Percentiles rank a stretch among this genome's conserved stretches.
Evolutionary conservation across 768 basidiomycete species (phyloP).

Genomic region (Pleurotus salmoneostramineus): DNA sequence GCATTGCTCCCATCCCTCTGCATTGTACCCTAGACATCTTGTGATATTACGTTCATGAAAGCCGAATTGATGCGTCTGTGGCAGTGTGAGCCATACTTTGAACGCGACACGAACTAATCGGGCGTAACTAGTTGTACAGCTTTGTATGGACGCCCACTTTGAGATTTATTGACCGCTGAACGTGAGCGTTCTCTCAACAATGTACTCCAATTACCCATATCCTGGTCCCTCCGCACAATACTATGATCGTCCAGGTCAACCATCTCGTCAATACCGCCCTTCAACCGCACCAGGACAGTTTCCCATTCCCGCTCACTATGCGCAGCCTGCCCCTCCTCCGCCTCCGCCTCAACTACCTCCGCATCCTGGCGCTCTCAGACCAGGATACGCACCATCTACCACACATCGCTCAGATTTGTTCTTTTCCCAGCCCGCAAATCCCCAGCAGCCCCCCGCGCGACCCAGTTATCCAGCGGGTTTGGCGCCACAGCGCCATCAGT

Average conservation of each 20-base stretch:
- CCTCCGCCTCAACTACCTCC: slow-evolving; percentile 6
- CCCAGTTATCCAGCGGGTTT: not conserved
- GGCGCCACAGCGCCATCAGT: not conserved
- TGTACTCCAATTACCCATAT: not conserved
- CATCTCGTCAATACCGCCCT: slow-evolving; percentile 6
- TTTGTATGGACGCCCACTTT: not conserved
- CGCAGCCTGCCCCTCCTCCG: slow-evolving; percentile 7
- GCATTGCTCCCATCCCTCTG: slow-evolving; percentile 21
- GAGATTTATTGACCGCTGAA: not conserved
- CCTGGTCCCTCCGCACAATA: not conserved
- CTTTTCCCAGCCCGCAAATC: slow-evolving; percentile 18
- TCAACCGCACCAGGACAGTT: slow-evolving; percentile 7
- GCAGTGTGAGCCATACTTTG: not conserved
- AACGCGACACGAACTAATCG: not conserved
- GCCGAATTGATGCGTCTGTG: not conserved
- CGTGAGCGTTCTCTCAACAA: not conserved
- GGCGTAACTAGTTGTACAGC: not conserved
- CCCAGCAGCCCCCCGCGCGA: not conserved
- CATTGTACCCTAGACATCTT: slow-evolving; percentile 46
- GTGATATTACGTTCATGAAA: slow-evolving; percentile 15
- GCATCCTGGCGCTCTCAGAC: slow-evolving; percentile 21
- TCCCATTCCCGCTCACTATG: not conserved
- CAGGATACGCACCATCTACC: slow-evolving; percentile 25
- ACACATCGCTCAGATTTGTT: slow-evolving; percentile 27
- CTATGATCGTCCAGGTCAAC: not conserved